Percentiles rank a stretch among this genome's conserved stretches.
These are phyloP conservation scores for Vitis rotundifolia DNA, from an alignment of 164 flowering plant species.

Conservation along the genomic window DNA sequence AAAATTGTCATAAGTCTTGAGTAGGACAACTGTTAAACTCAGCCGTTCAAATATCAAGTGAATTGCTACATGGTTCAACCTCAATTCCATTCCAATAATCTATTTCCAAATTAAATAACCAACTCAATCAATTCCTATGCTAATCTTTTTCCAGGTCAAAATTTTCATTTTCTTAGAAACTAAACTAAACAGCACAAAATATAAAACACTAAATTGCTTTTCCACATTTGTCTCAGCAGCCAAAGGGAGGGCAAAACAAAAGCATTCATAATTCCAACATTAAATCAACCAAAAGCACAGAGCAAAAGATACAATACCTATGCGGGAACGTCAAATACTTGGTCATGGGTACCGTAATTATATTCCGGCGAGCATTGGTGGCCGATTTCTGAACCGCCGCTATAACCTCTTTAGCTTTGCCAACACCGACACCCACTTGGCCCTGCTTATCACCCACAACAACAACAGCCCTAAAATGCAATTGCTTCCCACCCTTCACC, in stretches of 20 bases:
- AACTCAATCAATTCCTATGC: too few relatives aligned
- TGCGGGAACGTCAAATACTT: conserved; percentile 89
- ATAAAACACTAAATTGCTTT: too few relatives aligned
- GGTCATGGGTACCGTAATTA: conserved; percentile 80
- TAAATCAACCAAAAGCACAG: background rate
- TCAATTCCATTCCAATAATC: too few relatives aligned
- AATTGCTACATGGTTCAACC: too few relatives aligned
- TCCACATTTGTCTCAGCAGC: too few relatives aligned
- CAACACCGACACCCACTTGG: conserved; percentile 90
- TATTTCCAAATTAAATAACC: too few relatives aligned
- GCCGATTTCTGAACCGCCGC: conserved; percentile 85
- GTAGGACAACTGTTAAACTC: too few relatives aligned
- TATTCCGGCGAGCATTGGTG: conserved; percentile 71
- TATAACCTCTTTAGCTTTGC: conserved; percentile 83
- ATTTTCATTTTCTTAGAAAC: too few relatives aligned
- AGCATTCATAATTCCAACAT: background rate
- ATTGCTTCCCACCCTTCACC: conserved; percentile 94
- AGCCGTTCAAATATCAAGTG: too few relatives aligned
- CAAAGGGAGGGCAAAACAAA: conserved; percentile 1
- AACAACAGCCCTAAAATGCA: conserved; percentile 81
- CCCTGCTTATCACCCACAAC: conserved; percentile 94
- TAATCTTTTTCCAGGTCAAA: too few relatives aligned
- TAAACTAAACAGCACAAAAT: too few relatives aligned
- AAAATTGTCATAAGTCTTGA: too few relatives aligned
- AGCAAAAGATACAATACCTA: conserved; percentile 41